These are phyloP conservation scores for Trichoderma simmonsii DNA, from an alignment of 2,329 filamentous ascomycete species.

Conservation along the genomic window DNA sequence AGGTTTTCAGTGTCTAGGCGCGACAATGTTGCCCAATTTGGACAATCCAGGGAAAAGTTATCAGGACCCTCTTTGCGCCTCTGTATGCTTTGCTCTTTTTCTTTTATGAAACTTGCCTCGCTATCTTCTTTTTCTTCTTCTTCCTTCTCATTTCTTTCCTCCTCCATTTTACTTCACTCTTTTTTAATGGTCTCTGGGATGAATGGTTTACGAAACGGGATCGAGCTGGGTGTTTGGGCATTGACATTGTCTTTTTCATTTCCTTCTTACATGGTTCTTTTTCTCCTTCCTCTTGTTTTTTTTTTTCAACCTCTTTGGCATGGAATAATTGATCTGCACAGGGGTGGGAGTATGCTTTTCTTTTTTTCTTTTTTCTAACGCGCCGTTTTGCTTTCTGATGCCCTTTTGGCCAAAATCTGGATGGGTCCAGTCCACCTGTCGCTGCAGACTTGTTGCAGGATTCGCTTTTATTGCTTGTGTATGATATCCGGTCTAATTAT, in stretches of 20 bases:
- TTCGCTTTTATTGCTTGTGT: slow-evolving; percentile 3
- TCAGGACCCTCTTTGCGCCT: neutral
- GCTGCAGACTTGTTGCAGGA: neutral
- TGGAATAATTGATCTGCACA: neutral
- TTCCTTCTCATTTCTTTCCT: neutral
- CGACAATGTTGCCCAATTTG: neutral
- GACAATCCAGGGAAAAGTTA: slow-evolving; percentile 3
- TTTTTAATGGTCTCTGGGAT: neutral
- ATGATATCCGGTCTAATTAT: slow-evolving; percentile 11
- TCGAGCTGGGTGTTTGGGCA: neutral
- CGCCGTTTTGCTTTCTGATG: neutral
- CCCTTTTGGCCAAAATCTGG: neutral
- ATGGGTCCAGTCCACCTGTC: slow-evolving; percentile 5
- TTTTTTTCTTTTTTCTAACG: neutral
- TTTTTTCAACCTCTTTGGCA: neutral
- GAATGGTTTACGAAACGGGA: neutral
- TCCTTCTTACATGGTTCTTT: neutral
- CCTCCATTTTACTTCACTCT: neutral
- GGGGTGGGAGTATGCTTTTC: neutral
- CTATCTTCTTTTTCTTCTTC: neutral
- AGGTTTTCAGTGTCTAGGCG: neutral
- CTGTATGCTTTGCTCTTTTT: neutral
- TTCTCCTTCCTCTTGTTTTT: neutral
- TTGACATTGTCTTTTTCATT: neutral
- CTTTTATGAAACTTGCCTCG: neutral